These are phyloP conservation scores for Aciculoconidium aculeatum DNA, from an alignment of 805 yeast genomes.

Conservation along the genomic window DNA sequence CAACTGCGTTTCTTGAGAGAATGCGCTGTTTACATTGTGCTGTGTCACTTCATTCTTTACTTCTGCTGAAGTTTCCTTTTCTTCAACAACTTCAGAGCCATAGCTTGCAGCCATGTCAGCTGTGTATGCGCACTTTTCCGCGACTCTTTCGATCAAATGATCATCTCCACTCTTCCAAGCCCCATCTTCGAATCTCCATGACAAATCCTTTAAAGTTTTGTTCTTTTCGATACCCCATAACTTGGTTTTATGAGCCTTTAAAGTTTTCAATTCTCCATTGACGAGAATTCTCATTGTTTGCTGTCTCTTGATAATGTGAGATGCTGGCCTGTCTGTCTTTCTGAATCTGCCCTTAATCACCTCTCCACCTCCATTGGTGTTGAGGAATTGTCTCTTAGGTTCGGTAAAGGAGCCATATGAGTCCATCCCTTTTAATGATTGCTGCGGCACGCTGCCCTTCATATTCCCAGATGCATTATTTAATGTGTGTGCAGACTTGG, in stretches of 20 bases:
- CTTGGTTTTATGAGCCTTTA: slow-evolving; percentile 66
- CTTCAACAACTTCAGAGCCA: slow-evolving; percentile 11
- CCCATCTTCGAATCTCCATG: slow-evolving; percentile 54
- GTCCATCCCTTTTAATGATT: slow-evolving; percentile 22
- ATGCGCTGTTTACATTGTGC: slow-evolving; percentile 7
- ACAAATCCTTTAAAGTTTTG: slow-evolving; percentile 55
- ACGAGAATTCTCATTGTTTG: slow-evolving; percentile 62
- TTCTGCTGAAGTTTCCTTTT: slow-evolving; percentile 3
- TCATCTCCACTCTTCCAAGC: slow-evolving; percentile 78
- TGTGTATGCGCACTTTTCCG: slow-evolving; percentile 19
- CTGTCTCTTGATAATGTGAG: slow-evolving; percentile 33
- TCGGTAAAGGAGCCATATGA: slow-evolving; percentile 36
- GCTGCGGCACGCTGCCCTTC: slow-evolving; percentile 28
- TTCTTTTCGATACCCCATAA: slow-evolving; percentile 88
- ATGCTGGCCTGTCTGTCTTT: slow-evolving; percentile 42
- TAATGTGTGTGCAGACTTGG: slow-evolving; percentile 30
- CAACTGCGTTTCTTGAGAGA: slow-evolving; percentile 18
- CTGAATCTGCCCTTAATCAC: slow-evolving; percentile 59
- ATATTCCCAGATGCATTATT: slow-evolving; percentile 28
- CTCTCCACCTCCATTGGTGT: slow-evolving; percentile 32
- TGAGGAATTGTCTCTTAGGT: slow-evolving; percentile 14
- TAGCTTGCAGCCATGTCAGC: slow-evolving; percentile 21
- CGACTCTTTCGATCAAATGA: slow-evolving; percentile 64
- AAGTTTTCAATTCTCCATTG: slow-evolving; percentile 49
- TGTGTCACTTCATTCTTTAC: slow-evolving; percentile 2